Evolutionary conservation across 2,329 filamentous ascomycete species (phyloP), one percentile per base, ranked within the genome.

Genomic region (Fusarium abutilonis): DNA sequence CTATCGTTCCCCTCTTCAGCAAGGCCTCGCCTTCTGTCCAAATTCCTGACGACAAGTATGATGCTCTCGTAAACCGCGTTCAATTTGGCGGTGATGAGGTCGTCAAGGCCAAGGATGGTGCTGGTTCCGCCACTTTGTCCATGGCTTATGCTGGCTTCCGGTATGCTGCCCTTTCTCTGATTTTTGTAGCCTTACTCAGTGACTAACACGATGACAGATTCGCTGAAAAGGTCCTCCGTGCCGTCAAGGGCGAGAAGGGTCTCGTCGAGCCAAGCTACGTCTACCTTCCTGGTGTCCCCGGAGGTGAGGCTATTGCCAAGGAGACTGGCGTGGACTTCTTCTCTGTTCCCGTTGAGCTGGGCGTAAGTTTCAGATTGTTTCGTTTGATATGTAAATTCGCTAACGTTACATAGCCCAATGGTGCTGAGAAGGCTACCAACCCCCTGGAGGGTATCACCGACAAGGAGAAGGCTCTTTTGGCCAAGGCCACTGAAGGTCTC

Each of bases 51-150:
- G 93, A 97, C 76, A 95, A 96, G 84, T 90, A 97, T 72, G 92
- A 94, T 74, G 90, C 87, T 67, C 85, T 99, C 46, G 88, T 97
- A 74, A 91, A 97, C 81, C 93, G 95, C 82, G 91, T 98, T 55
- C 95, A 99, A 80, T 98, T 97, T 71, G 95, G 95, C 77, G 95
- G 95, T 83, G 95, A 99, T 71, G 93, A 97, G 82, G 93, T 97
- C 64, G 93, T 97, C 77, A 89, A 94, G 85, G 93, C 93, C 76
- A 97, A 97, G 87, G 91, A 95, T 68, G 93, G 93, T 73, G 88
- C 89, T 74, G 93, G 93, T 66, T 96, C 92, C 60, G 93, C 93
- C 68, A 97, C 93, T 57, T 85, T 97, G 51, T 96, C 92, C 72
- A 97, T 97, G 93, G 93, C 93, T 60, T 96, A 93, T 76, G 95